Percentiles rank a stretch among this genome's conserved stretches.
These are phyloP conservation scores for Psilocybe subaeruginosa DNA, from an alignment of 768 basidiomycete genomes.

Conservation along the genomic window DNA sequence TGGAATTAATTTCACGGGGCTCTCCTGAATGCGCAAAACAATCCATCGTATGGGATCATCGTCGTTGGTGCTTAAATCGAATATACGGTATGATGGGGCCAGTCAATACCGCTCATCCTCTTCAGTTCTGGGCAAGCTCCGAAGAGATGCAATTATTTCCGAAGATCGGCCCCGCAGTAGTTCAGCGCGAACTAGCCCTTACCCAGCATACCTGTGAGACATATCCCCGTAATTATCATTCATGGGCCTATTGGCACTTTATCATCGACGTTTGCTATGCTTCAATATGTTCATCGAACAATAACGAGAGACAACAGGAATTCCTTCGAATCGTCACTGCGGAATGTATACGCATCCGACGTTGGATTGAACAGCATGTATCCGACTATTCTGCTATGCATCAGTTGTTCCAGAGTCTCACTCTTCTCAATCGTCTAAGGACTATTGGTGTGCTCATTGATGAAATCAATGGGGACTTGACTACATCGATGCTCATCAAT, in stretches of 20 bases:
- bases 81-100: conserved; percentile 27
- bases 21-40: conserved; percentile 63
- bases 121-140: conserved; percentile 26
- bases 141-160: conserved; percentile 31
- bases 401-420: conserved; percentile 46
- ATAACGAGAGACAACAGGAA: conserved; percentile 18
- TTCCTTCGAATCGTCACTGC: conserved; percentile 36
- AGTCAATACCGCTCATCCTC: neutral
- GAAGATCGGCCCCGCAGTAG: conserved; percentile 35
- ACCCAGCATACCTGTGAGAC: conserved; percentile 54
- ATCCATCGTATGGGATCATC: conserved; percentile 70
- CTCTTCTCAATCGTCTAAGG: conserved; percentile 26
- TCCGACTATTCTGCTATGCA: conserved; percentile 71
- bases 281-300: conserved; percentile 19
- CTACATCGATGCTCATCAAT: conserved; percentile 23
- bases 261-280: conserved; percentile 40
- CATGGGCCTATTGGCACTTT: conserved; percentile 66
- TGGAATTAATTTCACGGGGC: conserved; percentile 49
- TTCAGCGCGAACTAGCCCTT: conserved; percentile 52
- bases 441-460: neutral
- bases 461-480: conserved; percentile 7
- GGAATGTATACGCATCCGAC: conserved; percentile 39
- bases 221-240: conserved; percentile 77
- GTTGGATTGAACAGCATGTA: conserved; percentile 66
- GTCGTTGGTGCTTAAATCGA: conserved; percentile 61